Conservation (phyloP, 73 alveolate species). For the Paramecium tetraurelia region DNA sequence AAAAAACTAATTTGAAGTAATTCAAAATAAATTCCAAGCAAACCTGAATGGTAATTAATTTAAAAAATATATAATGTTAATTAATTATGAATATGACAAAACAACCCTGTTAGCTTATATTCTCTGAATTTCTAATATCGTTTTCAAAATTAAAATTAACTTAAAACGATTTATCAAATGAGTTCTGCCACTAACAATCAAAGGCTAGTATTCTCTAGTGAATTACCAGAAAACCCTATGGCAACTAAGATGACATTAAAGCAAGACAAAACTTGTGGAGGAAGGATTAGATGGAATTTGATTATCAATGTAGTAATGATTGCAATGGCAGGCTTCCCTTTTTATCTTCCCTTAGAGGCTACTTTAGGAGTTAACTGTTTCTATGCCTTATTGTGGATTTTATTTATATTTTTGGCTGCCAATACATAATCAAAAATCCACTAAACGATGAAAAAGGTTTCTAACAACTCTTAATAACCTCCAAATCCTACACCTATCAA, state of each 20-base stretch:
- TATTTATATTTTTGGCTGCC: background rate
- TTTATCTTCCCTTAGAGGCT: background rate
- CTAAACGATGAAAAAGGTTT: background rate
- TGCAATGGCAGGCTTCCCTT: conserved; percentile 15
- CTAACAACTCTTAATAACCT: background rate
- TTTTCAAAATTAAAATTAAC: too few relatives aligned
- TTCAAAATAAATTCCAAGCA: too few relatives aligned
- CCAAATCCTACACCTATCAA: background rate
- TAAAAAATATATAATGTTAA: too few relatives aligned
- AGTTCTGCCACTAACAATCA: background rate
- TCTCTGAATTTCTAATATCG: background rate
- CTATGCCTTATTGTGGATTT: background rate
- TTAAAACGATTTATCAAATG: background rate
- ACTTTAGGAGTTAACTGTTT: background rate
- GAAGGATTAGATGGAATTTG: conserved; percentile 56
- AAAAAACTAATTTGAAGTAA: too few relatives aligned
- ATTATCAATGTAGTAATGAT: conserved; percentile 5
- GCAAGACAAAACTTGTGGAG: conserved; percentile 36
- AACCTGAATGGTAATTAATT: too few relatives aligned
- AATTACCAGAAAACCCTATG: background rate
- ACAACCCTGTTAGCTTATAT: background rate
- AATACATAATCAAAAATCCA: background rate
- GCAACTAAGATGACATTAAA: background rate
- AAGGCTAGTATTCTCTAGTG: background rate
- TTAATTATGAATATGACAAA: background rate